Base-by-base conservation (phyloP, 768 basidiomycete species). In the Termitomyces sp. region DNA sequence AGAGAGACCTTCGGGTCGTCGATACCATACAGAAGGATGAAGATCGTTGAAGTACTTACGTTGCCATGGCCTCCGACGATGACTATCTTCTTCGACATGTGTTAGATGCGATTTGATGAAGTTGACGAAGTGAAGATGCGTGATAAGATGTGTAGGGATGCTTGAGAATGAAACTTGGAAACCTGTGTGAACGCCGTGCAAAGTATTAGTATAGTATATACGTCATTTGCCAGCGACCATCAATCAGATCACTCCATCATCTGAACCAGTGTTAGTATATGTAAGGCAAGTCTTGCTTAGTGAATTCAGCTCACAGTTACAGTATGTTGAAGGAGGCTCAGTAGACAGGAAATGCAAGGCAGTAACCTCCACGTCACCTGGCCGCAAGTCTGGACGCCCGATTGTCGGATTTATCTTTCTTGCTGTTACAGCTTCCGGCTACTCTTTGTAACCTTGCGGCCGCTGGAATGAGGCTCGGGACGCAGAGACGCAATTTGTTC, bases 31-130 rank as follows among this genome's bases (percentile, higher is more conserved):
- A 33, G 2, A 35, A 36, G 18, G 10, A 47, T 33, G 41, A 47
- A 61, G 35, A 28, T 48, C 18, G 20, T 30, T 36, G 41, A 36
- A 14, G 12, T 18, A 49, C 74, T 47, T 60, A 80, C 81, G 59
- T 79, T 77, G 59, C 82, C 82, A 63, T 83, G 80, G 7, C 81
- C 82, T 23, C 82, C 82, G 18, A 84, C 74, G 54, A 83, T 82
- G 55, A 74, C 73, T 8, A 82, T 70, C 57, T 81, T 82, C 68
- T 75, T 78, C 9, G 70, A 56, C 68, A 71, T 71, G 32, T 30
- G 8, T 36, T 40, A n/a, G 23, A 35, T 49, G 35, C 16, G 47
- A 50, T 55, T 32, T 50, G 35, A 33, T 4, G 20, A 23, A 23
- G 46, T 23, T 8, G 20, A 55, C 23, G 28, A 16, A 35, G 40